Conservation (phyloP, 192 early-diverging fungal genomes). For the Paraglomus brasilianum region DNA sequence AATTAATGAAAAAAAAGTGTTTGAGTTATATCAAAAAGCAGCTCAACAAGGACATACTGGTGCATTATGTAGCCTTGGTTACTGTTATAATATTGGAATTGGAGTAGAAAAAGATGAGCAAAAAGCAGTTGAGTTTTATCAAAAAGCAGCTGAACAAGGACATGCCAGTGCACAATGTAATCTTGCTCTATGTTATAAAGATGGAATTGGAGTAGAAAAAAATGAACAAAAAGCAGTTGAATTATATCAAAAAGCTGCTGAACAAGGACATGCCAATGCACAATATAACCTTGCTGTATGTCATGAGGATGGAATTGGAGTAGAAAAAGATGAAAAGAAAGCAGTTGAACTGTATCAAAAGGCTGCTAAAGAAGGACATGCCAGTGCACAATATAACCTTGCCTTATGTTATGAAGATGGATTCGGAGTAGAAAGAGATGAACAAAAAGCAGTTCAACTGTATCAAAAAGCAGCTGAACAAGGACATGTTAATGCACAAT, state of each 20-base stretch:
- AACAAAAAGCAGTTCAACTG: conserved; percentile 57
- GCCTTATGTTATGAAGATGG: conserved; percentile 63
- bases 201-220: conserved; percentile 48
- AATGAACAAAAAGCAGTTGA: conserved; percentile 46
- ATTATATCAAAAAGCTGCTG: conserved; percentile 54
- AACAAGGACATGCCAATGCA: conserved; percentile 48
- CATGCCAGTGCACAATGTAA: conserved; percentile 57
- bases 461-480: conserved; percentile 60
- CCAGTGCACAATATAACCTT: conserved; percentile 56
- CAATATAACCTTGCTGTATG: conserved; percentile 59
- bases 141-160: conserved; percentile 59
- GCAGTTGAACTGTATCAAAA: conserved; percentile 61
- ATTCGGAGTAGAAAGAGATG: conserved; percentile 51
- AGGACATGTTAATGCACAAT: conserved; percentile 76
- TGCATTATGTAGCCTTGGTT: conserved; percentile 74
- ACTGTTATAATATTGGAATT: conserved; percentile 68
- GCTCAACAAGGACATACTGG: conserved; percentile 58
- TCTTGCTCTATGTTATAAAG: conserved; percentile 52
- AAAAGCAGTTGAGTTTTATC: conserved; percentile 60
- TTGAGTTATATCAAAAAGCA: conserved; percentile 54
- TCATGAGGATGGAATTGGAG: conserved; percentile 59
- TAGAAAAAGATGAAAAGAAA: conserved; percentile 46
- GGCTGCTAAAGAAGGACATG: conserved; percentile 55
- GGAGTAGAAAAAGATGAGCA: conserved; percentile 50
- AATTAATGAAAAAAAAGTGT: conserved; percentile 50